These are phyloP conservation scores for Salix dunnii DNA, from an alignment of 345 rosid species.

Conservation along the genomic window DNA sequence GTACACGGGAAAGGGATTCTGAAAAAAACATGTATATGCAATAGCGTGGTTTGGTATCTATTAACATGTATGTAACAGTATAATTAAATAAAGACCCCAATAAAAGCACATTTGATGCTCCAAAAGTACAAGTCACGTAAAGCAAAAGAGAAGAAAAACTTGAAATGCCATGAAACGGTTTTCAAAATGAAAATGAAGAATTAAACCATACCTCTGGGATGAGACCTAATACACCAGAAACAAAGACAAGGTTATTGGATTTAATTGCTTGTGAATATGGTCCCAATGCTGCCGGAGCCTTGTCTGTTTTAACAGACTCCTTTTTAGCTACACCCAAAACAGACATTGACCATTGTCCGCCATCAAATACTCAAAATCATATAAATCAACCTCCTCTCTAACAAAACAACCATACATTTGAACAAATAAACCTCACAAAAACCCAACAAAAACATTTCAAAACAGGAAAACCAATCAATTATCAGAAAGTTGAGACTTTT, in stretches of 20 bases:
- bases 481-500: background rate
- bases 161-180: background rate
- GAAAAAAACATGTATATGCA: background rate
- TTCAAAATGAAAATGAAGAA: background rate
- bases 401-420: background rate
- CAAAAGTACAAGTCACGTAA: background rate
- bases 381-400: background rate
- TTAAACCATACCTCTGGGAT: slow-evolving; percentile 66
- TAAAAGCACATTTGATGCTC: background rate
- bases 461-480: background rate
- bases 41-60: background rate
- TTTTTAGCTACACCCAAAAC: slow-evolving; percentile 47
- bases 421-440: background rate
- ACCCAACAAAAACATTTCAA: background rate
- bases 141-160: background rate
- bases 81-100: background rate
- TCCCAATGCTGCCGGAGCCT: slow-evolving; percentile 94
- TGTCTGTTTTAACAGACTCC: slow-evolving; percentile 68
- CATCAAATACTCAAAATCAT: background rate
- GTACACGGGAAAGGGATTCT: background rate
- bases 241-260: slow-evolving; percentile 65
- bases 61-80: background rate
- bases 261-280: slow-evolving; percentile 93
- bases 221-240: slow-evolving; percentile 84
- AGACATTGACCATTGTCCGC: background rate